phyloP scores from a whole-genome alignment of 495 filamentous ascomycete species.

The Aspergillus homomorphus region DNA sequence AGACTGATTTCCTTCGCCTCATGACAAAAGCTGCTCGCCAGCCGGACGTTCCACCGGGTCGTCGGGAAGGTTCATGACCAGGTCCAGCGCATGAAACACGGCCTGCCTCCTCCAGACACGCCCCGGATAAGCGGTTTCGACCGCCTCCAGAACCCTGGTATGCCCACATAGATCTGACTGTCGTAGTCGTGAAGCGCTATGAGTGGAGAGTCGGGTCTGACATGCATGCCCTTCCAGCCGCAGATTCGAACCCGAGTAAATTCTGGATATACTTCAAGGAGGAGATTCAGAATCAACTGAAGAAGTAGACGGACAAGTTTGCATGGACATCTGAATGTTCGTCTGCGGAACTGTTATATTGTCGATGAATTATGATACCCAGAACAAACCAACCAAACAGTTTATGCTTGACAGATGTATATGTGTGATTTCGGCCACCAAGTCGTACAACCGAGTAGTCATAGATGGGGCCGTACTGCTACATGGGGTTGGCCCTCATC shows the following conservation, averaged over 20 bases:
- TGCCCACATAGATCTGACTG: not conserved
- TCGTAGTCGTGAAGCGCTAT: not conserved
- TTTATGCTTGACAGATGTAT: no score
- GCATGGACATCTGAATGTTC: slow-evolving; percentile 13
- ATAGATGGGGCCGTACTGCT: no score
- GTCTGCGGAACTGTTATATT: slow-evolving; percentile 4
- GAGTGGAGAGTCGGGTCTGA: not conserved
- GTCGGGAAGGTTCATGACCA: slow-evolving; percentile 55
- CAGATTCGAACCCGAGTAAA: slow-evolving; percentile 31
- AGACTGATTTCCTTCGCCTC: slow-evolving; percentile 14
- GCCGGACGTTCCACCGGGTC: slow-evolving; percentile 56
- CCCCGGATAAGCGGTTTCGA: not conserved
- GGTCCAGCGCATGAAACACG: slow-evolving; percentile 50
- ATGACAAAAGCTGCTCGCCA: slow-evolving; percentile 51
- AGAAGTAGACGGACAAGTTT: slow-evolving; percentile 40
- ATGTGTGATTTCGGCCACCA: no score
- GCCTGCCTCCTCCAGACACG: slow-evolving; percentile 47
- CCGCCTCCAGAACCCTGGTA: slow-evolving; percentile 31
- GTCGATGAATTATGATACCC: slow-evolving; percentile 25
- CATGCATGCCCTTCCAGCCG: slow-evolving; percentile 9
- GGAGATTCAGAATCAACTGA: slow-evolving; percentile 57
- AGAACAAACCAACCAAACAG: not conserved
- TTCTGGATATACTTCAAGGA: slow-evolving; percentile 57
- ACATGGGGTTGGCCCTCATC: no score
- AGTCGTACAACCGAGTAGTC: no score